phyloP scores from a whole-genome alignment of 1,139 yeast genomes.

The Zygoascus hellenicus region DNA sequence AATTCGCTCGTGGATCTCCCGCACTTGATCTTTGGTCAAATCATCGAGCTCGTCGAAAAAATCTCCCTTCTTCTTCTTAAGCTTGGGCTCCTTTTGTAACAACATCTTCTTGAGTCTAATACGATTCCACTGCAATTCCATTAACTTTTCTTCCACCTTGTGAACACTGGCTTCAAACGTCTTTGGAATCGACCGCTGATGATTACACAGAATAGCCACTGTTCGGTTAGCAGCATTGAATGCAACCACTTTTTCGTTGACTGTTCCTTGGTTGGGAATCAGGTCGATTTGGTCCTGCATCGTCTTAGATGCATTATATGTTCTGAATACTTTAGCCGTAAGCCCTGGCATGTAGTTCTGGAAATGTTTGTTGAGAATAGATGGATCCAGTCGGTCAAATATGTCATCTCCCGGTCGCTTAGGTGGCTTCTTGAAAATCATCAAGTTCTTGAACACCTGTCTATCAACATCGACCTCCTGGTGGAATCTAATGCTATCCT shows the following conservation, averaged over 20 bases:
- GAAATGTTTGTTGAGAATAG: conserved; percentile 74
- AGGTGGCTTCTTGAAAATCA: conserved; percentile 80
- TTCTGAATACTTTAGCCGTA: conserved; percentile 96
- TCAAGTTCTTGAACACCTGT: conserved; percentile 83
- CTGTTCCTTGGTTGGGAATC: conserved; percentile 78
- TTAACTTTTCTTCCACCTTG: conserved; percentile 67
- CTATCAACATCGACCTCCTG: conserved; percentile 88
- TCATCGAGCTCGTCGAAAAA: conserved; percentile 71
- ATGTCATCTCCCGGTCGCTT: conserved; percentile 88
- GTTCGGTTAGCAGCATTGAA: conserved; percentile 94
- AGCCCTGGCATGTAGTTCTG: conserved; percentile 89
- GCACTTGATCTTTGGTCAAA: conserved; percentile 58
- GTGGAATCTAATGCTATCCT: conserved; percentile 86
- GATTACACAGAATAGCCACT: conserved; percentile 94
- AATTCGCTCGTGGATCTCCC: conserved; percentile 50
- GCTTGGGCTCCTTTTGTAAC: conserved; percentile 53
- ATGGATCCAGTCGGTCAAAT: conserved; percentile 84
- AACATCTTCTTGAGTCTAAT: conserved; percentile 68
- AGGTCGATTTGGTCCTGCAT: conserved; percentile 92
- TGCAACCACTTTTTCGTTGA: conserved; percentile 77
- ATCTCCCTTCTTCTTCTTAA: conserved; percentile 42
- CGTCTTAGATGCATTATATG: conserved; percentile 92
- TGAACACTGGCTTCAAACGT: conserved; percentile 76
- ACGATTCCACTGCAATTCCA: conserved; percentile 81
- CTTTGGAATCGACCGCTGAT: conserved; percentile 88